These are phyloP conservation scores for Gigaspora rosea DNA, from an alignment of 192 early-diverging fungal genomes.

Conservation along the genomic window DNA sequence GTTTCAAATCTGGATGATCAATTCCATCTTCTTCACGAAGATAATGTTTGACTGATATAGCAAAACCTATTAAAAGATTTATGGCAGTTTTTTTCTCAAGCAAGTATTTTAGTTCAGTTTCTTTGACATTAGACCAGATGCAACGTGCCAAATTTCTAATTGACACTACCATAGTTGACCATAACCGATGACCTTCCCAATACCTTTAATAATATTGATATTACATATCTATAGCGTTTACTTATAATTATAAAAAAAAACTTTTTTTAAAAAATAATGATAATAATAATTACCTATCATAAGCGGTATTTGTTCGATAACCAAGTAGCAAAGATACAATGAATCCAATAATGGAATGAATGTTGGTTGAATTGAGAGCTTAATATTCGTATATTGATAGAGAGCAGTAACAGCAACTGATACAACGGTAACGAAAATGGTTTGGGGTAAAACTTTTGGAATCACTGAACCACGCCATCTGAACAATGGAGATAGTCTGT, in stretches of 20 bases:
- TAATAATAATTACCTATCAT: slow-evolving; percentile 23
- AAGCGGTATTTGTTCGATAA: slow-evolving; percentile 31
- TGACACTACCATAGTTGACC: slow-evolving; percentile 69
- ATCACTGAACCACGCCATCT: slow-evolving; percentile 21
- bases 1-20: slow-evolving; percentile 73
- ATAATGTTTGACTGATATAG: slow-evolving; percentile 80
- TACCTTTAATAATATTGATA: slow-evolving; percentile 59
- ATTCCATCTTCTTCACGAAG: slow-evolving; percentile 74
- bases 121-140: slow-evolving; percentile 66
- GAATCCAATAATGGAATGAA: slow-evolving; percentile 13
- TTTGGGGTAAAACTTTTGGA: not conserved
- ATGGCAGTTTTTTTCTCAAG: slow-evolving; percentile 70
- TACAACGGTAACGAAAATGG: not conserved
- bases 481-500: not conserved
- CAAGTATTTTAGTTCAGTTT: slow-evolving; percentile 25
- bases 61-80: slow-evolving; percentile 79
- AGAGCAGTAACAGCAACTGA: not conserved
- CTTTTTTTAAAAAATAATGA: not conserved
- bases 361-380: not conserved
- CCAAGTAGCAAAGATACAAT: slow-evolving; percentile 17
- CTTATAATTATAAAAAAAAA: too few species aligned
- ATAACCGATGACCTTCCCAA: slow-evolving; percentile 88
- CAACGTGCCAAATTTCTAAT: slow-evolving; percentile 78
- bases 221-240: slow-evolving; percentile 5
- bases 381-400: not conserved